These are phyloP conservation scores for Phytophthora colocasiae DNA, from an alignment of 352 stramenopile species.

Conservation along the genomic window DNA sequence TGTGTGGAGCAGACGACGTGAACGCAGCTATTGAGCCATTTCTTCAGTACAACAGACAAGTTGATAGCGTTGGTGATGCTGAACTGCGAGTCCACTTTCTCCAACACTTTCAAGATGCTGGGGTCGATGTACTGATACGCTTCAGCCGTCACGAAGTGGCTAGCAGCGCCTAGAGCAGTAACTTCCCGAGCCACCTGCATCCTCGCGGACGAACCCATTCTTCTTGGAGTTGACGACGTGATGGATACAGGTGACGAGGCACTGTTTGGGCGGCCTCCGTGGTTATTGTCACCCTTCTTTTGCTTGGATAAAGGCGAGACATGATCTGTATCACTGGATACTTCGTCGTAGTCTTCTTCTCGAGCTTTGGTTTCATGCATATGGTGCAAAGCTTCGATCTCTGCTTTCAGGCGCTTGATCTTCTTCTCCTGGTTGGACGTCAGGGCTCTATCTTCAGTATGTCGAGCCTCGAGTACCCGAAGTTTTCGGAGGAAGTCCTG, in stretches of 20 bases:
- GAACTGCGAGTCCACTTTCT: slow-evolving; percentile 89
- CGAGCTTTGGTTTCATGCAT: slow-evolving; percentile 59
- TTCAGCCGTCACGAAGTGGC: slow-evolving; percentile 49
- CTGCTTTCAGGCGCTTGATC: slow-evolving; percentile 68
- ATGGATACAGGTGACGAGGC: slow-evolving; percentile 32
- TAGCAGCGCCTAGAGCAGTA: slow-evolving; percentile 4
- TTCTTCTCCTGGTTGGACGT: slow-evolving; percentile 68
- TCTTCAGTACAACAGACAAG: slow-evolving; percentile 69
- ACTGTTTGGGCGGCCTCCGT: slow-evolving; percentile 20
- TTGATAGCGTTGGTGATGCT: slow-evolving; percentile 85
- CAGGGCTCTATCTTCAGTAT: slow-evolving; percentile 65
- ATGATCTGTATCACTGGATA: slow-evolving; percentile 26
- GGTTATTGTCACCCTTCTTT: slow-evolving; percentile 17
- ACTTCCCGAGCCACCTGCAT: slow-evolving; percentile 12
- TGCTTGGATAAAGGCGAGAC: slow-evolving; percentile 12
- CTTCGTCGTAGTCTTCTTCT: slow-evolving; percentile 36
- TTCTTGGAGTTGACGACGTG: slow-evolving; percentile 23
- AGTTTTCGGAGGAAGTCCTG: slow-evolving; percentile 75
- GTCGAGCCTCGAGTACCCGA: slow-evolving; percentile 59
- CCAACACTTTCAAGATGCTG: slow-evolving; percentile 80
- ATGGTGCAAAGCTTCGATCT: slow-evolving; percentile 81
- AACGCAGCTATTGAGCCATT: slow-evolving; percentile 76
- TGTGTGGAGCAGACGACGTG: slow-evolving; percentile 66
- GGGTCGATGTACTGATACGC: slow-evolving; percentile 80
- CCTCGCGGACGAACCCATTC: slow-evolving; percentile 13